Conservation (phyloP, 163 green algal species). For the Scenedesmus sp. region DNA sequence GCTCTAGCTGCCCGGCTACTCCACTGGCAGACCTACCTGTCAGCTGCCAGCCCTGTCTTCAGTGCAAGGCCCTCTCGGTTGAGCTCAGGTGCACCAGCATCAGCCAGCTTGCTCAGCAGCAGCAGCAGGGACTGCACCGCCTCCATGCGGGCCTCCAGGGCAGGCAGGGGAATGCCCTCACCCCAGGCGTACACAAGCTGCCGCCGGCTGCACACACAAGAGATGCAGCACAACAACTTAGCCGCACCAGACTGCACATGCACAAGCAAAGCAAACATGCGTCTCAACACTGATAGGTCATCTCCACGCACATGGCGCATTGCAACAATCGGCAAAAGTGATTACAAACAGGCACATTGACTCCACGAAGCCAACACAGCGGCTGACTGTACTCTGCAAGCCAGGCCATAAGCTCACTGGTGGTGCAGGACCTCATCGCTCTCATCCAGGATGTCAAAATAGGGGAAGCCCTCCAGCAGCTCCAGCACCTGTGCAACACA, state of each 20-base stretch:
- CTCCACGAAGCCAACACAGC: no score
- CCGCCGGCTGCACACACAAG: conserved; percentile 34
- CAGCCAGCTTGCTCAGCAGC: neutral
- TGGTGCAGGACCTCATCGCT: conserved; percentile 75
- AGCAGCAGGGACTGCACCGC: conserved; percentile 56
- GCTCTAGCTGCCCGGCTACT: no score
- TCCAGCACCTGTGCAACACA: conserved; percentile 37
- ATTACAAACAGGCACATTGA: no score
- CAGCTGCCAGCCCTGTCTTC: neutral
- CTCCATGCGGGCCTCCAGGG: conserved; percentile 12
- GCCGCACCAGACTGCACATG: no score
- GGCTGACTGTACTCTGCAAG: no score
- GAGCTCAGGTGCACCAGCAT: neutral
- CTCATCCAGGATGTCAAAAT: conserved; percentile 73
- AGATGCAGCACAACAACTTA: neutral
- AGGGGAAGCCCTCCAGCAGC: conserved; percentile 42
- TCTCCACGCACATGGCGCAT: no score
- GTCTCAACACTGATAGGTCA: no score
- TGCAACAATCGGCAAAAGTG: no score
- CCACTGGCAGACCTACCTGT: neutral
- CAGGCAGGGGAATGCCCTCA: conserved; percentile 13
- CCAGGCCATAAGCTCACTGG: conserved; percentile 49
- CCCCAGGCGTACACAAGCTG: conserved; percentile 73
- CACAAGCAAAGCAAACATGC: no score
- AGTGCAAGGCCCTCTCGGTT: no score